Evolutionary conservation across 257 asterid genomes (phyloP), one percentile per base, ranked within the genome.

Genomic region (Mentha longifolia): DNA sequence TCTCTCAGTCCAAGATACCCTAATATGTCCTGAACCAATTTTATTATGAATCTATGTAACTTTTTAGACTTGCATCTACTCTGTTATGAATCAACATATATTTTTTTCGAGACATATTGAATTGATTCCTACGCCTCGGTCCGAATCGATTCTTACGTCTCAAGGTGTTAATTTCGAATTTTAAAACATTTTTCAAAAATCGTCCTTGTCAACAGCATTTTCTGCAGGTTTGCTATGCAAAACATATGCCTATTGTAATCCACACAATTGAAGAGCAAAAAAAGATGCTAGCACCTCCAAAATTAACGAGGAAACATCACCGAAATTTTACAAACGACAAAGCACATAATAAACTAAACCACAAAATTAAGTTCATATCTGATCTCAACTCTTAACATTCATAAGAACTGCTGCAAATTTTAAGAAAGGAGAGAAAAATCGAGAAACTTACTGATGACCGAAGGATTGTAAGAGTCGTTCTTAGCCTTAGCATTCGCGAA

Each of bases 401-500:
- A 14, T 10, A 55, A 1, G 9, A 7, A 20, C 25, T 10, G 31
- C 5, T 41, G 3, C 31, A 28, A 0, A 57, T 6, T 28, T 57
- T 0, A 54, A 62, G 31, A 43, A 0, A 42, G 4, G 12, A 9
- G 46, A 74, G 39, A 46, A 19, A 56, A 58, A 55, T 42, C 3
- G 15, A 22, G 64, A 42, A 19, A 46, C 77, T 7, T 80, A 91
- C 99, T 89, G 82, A 94, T 89, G 14, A 94, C 8, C 20, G 98
- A 74, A 77, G 99, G 99, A 65, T 89, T 94, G 65, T 85, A 91
- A 9, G 74, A 61, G 33, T 72, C 80, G 43, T 74, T 79, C 78
- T 83, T 83, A 6, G 87, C 81, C 79, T 88, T 89, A 30, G 92
- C 93, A 77, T 87, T 93, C 7, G 92, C 93, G 78, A 94, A 91